Base-by-base conservation (phyloP, 176 grass and related monocot species). In the Otatea glauca region DNA sequence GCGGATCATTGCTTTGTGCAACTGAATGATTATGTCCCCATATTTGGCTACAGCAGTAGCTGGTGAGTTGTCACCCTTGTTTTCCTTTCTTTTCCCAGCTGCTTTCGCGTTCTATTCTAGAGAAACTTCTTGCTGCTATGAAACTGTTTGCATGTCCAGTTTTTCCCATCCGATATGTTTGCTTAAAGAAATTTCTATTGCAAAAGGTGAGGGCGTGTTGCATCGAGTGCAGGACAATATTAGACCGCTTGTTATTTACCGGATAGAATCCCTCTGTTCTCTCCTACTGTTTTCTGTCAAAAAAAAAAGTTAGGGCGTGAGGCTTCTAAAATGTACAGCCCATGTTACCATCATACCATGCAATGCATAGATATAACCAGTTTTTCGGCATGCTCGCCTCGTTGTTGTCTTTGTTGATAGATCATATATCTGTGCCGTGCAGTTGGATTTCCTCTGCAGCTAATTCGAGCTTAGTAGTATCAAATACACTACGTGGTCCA, bases 91-190 rank as follows among this genome's bases (percentile, higher is more conserved):
- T 21, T n/a, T 58, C n/a, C n/a, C n/a, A 65, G 4, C 27, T 20
- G 18, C 21, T 14, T 72, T 53, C 27, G 70, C 76, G 15, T 73
- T 43, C 76, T 10, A 21, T 34, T 80, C 76, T 3, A 41, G 76
- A 44, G 84, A 79, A 74, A 86, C 9, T 53, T 73, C 29, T 34
- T 21, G 47, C 67, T n/a, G n/a, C n/a, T n/a, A n/a, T n/a, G n/a
- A n/a, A n/a, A n/a, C n/a, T n/a, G n/a, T n/a, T n/a, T n/a, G n/a
- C n/a, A 7, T 10, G 6, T 17, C 7, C 21, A 3, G 2, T 2
- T 27, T 29, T 9, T 21, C 20, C 64, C 17, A 0, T 20, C 11
- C 5, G 12, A 70, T 15, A 70, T 25, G 65, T 25, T 16, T 18
- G 2, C 9, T 44, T 32, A 23, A 63, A 15, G 27, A 38, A 10